Percentiles rank a stretch among this genome's conserved stretches.
Evolutionary conservation across 2,329 filamentous ascomycete species (phyloP).

Genomic region (Colletotrichum sp.): DNA sequence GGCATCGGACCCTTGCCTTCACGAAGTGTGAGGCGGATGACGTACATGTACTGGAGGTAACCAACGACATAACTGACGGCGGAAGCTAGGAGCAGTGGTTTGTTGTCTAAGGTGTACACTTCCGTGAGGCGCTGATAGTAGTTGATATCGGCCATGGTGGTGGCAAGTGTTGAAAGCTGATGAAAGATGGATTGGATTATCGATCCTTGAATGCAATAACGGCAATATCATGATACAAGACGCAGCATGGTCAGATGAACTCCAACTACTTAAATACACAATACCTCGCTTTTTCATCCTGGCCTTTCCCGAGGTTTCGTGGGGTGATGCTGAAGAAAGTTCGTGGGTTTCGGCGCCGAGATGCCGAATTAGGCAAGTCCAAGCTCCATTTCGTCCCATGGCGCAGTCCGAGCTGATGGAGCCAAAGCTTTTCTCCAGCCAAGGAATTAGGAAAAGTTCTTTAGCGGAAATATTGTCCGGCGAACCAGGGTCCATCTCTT

Average conservation of each 20-base stretch:
- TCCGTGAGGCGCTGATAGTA: background rate
- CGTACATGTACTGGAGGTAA: constrained; percentile 18
- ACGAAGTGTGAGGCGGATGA: constrained; percentile 2
- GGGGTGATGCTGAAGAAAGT: background rate
- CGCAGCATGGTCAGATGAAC: background rate
- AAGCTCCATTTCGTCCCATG: background rate
- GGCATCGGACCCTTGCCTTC: constrained; percentile 20
- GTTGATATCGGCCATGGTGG: background rate
- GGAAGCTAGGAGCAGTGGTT: background rate
- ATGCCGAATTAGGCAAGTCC: background rate
- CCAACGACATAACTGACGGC: constrained; percentile 6
- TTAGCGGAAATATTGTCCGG: background rate
- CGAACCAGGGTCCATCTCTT: background rate
- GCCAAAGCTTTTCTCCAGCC: background rate
- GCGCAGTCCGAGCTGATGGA: background rate
- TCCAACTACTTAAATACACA: background rate
- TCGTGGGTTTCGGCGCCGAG: background rate
- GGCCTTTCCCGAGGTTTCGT: background rate
- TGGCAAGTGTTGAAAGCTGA: too few species aligned
- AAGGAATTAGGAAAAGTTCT: background rate
- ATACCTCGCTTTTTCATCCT: background rate
- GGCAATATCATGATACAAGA: background rate
- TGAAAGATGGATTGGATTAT: too few species aligned
- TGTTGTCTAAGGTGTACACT: constrained; percentile 1
- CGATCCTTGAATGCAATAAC: too few species aligned